Conservation (phyloP, 495 filamentous ascomycete genomes). For the Tuber indicum region DNA sequence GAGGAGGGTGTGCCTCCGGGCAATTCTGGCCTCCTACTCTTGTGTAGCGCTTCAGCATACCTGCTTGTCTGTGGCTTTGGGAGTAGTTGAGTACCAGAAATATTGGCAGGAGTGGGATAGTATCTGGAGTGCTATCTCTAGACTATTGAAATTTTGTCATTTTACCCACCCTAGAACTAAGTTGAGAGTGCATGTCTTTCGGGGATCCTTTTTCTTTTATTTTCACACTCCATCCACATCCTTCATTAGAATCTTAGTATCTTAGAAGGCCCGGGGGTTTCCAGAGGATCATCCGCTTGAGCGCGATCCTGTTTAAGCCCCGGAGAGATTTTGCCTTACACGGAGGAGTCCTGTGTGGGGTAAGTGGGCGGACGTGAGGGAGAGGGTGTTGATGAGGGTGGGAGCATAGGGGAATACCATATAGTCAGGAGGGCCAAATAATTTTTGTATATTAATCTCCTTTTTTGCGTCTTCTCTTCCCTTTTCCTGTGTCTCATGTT, state of each 20-base stretch:
- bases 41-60: background rate
- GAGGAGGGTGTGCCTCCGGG: background rate
- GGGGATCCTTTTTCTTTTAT: background rate
- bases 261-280: background rate
- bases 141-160: background rate
- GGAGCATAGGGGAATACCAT: conserved; percentile 4
- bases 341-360: background rate
- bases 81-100: background rate
- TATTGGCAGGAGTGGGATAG: background rate
- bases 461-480: conserved; percentile 14
- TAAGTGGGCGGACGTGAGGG: background rate
- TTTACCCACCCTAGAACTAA: background rate
- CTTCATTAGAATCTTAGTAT: background rate
- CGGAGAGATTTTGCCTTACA: background rate
- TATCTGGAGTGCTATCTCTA: background rate
- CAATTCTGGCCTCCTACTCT: background rate
- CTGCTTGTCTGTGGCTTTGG: background rate
- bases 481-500: conserved; percentile 28
- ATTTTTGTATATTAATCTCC: conserved; percentile 33
- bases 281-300: background rate
- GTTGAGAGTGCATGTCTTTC: conserved; percentile 2
- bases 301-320: background rate
- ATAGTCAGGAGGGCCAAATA: conserved; percentile 13
- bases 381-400: background rate
- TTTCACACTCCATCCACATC: background rate